phyloP scores from a whole-genome alignment of 2,329 filamentous ascomycete species.

The Dactylellina drechsleri region DNA sequence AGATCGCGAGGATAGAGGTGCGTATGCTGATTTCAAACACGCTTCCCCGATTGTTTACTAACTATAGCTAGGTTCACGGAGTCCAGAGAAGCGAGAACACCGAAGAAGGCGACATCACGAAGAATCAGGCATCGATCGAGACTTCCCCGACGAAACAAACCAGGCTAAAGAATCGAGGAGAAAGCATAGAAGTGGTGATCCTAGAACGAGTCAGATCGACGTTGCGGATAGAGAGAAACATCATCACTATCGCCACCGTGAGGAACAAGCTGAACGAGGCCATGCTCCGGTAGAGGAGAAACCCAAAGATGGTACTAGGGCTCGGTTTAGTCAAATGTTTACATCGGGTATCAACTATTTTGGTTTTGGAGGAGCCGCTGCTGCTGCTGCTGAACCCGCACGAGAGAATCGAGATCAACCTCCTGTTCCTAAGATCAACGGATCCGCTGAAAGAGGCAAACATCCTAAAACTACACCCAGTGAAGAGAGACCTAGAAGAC shows the following conservation, averaged over 20 bases:
- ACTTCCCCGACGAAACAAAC: conserved; percentile 13
- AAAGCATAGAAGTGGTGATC: conserved; percentile 37
- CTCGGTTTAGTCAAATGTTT: conserved; percentile 47
- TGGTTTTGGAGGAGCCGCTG: conserved; percentile 29
- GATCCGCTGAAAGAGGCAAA: conserved; percentile 26
- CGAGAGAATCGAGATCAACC: conserved; percentile 8
- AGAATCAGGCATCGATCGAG: conserved; percentile 25
- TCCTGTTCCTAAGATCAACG: conserved; percentile 29
- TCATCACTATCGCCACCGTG: conserved; percentile 42
- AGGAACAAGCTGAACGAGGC: conserved; percentile 14
- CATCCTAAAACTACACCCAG: conserved; percentile 11
- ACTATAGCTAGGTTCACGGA: conserved; percentile 36
- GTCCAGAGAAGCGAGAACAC: conserved; percentile 64
- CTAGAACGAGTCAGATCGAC: conserved; percentile 36
- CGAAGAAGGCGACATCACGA: conserved; percentile 59
- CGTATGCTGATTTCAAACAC: not conserved
- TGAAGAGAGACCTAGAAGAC: conserved; percentile 34
- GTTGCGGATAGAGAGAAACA: conserved; percentile 34
- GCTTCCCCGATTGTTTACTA: not conserved
- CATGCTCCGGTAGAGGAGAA: conserved; percentile 34
- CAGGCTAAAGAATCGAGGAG: conserved; percentile 30
- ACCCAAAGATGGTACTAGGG: conserved; percentile 42
- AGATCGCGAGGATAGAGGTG: conserved; percentile 48
- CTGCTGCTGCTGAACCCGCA: not conserved
- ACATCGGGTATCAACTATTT: conserved; percentile 32